A percentile compares a stretch with the other conserved stretches of the same genome.
Evolutionary conservation across 768 basidiomycete species (phyloP).

Genomic region (Podaxis mareebaensis): DNA sequence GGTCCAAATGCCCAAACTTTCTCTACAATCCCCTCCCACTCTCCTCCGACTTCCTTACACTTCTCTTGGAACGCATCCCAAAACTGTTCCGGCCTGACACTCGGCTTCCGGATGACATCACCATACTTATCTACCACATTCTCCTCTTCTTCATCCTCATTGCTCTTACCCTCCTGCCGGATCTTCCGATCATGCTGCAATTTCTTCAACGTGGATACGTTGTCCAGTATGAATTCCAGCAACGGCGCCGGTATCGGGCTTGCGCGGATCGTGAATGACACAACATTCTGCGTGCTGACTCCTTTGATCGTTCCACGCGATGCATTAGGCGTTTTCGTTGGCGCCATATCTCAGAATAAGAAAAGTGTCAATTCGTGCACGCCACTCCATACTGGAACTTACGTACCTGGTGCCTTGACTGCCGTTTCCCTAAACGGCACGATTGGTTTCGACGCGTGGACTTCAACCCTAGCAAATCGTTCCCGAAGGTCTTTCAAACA

Average conservation of each 20-base stretch:
- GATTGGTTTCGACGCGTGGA: conserved; percentile 92
- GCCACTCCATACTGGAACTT: neutral
- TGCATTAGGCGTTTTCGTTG: conserved; percentile 70
- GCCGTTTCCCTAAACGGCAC: conserved; percentile 98
- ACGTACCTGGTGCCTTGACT: conserved; percentile 69
- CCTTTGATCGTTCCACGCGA: conserved; percentile 79
- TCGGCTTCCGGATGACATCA: conserved; percentile 61
- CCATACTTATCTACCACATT: conserved; percentile 44
- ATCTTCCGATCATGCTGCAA: conserved; percentile 51
- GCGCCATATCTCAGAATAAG: conserved; percentile 72
- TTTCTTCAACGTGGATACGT: conserved; percentile 61
- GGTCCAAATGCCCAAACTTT: conserved; percentile 93
- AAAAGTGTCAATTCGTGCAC: neutral
- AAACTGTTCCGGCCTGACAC: conserved; percentile 73
- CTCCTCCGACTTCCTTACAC: conserved; percentile 73
- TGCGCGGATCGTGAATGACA: conserved; percentile 85
- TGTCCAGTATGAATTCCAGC: conserved; percentile 75
- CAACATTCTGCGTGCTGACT: conserved; percentile 63
- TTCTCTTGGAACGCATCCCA: conserved; percentile 70
- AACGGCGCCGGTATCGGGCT: conserved; percentile 73
- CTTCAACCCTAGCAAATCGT: conserved; percentile 89
- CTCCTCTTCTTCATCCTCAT: conserved; percentile 40
- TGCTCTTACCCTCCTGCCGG: conserved; percentile 27
- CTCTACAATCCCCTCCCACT: conserved; percentile 77
- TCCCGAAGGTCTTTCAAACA: conserved; percentile 96